phyloP scores from a whole-genome alignment of 2,329 filamentous ascomycete genomes.

The Cladosporium sp. region DNA sequence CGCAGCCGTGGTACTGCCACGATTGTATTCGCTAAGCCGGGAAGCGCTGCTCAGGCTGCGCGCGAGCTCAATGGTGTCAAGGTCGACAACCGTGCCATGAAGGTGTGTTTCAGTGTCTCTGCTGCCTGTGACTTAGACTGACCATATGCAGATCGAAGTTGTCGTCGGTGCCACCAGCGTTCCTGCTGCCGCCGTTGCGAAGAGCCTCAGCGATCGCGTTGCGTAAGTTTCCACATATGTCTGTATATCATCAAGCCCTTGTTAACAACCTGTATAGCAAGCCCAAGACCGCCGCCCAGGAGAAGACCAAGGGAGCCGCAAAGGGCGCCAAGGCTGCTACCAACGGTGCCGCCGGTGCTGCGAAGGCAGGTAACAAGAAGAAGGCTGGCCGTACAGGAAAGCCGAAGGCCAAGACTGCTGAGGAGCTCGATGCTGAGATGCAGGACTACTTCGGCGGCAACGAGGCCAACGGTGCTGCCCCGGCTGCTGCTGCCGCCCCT shows the following conservation, averaged over 20 bases:
- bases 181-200: conserved; percentile 63
- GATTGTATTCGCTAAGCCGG: conserved; percentile 76
- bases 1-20: conserved; percentile 89
- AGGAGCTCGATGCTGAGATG: conserved; percentile 98
- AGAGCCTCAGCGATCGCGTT: conserved; percentile 78
- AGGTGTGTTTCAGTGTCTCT: conserved; percentile 51
- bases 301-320: conserved; percentile 67
- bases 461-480: conserved; percentile 39
- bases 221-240: conserved; percentile 53
- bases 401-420: conserved; percentile 80
- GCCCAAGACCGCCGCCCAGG: conserved; percentile 31
- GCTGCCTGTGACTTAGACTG: conserved; percentile 2
- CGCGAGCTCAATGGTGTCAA: conserved; percentile 80
- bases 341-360: conserved; percentile 48
- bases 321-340: conserved; percentile 47
- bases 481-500: conserved; percentile 44
- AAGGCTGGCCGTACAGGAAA: conserved; percentile 59
- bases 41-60: conserved; percentile 80
- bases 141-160: conserved; percentile 71
- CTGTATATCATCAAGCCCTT: background rate
- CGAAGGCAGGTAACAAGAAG: conserved; percentile 49
- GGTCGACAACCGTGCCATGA: conserved; percentile 86
- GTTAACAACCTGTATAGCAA: conserved; percentile 18
- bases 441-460: conserved; percentile 76
- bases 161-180: conserved; percentile 74